These are phyloP conservation scores for Arthrocladium fulminans DNA, from an alignment of 2,329 filamentous ascomycete species.

Conservation along the genomic window DNA sequence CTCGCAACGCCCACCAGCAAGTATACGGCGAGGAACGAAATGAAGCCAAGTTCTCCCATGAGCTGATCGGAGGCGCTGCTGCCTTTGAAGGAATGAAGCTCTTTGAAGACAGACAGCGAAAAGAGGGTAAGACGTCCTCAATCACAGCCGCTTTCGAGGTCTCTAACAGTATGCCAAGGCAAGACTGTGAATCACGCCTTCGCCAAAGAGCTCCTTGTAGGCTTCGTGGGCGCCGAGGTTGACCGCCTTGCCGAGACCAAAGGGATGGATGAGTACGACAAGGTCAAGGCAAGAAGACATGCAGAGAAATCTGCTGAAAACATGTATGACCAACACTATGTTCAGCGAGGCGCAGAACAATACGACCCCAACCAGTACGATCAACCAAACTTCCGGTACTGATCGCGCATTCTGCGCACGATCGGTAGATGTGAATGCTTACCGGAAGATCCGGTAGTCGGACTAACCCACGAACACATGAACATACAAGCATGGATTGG, in stretches of 20 bases:
- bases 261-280: constrained; percentile 52
- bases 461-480: too few species aligned
- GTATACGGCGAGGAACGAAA: constrained; percentile 45
- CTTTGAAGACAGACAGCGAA: constrained; percentile 66
- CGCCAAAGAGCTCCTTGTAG: constrained; percentile 66
- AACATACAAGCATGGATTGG: too few species aligned
- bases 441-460: too few species aligned
- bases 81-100: constrained; percentile 73
- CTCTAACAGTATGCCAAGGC: constrained; percentile 37
- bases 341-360: constrained; percentile 39
- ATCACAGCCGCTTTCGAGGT: neutral
- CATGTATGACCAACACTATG: constrained; percentile 56
- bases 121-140: constrained; percentile 45
- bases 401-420: constrained; percentile 3
- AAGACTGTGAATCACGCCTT: constrained; percentile 62
- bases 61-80: constrained; percentile 65
- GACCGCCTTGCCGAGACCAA: constrained; percentile 66
- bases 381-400: constrained; percentile 29
- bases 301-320: constrained; percentile 50
- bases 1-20: constrained; percentile 46
- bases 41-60: constrained; percentile 60
- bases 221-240: constrained; percentile 62
- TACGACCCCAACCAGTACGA: constrained; percentile 43
- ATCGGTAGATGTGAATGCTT: neutral
- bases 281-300: constrained; percentile 49